These are phyloP conservation scores for Citrus hindsii DNA, from an alignment of 345 rosid genomes.

Conservation along the genomic window DNA sequence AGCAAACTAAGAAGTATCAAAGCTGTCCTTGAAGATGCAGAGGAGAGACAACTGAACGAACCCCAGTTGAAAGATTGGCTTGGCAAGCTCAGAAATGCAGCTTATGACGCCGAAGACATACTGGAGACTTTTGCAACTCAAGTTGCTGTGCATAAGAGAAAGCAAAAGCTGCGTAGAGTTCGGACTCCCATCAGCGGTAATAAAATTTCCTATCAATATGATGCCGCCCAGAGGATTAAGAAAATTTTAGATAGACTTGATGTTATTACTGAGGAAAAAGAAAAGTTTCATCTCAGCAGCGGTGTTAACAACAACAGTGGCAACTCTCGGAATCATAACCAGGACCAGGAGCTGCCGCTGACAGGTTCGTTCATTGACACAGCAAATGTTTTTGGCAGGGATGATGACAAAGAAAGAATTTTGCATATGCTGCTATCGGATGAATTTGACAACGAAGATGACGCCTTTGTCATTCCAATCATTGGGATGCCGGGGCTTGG, in stretches of 20 bases:
- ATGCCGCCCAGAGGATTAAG: slow-evolving; percentile 11
- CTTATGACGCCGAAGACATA: background rate
- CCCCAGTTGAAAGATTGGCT: slow-evolving; percentile 2
- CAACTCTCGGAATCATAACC: too few species aligned
- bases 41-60: background rate
- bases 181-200: background rate
- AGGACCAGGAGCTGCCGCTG: too few species aligned
- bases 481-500: slow-evolving; percentile 17
- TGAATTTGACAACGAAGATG: background rate
- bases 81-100: slow-evolving; percentile 7
- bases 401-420: background rate
- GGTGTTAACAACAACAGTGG: background rate
- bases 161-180: background rate
- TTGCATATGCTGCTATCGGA: background rate
- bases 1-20: background rate
- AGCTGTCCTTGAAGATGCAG: slow-evolving; percentile 4
- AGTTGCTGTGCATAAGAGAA: background rate
- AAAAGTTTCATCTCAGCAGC: background rate
- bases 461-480: slow-evolving; percentile 10
- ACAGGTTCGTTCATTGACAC: background rate
- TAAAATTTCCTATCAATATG: background rate
- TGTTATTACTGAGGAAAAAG: background rate
- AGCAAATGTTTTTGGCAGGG: slow-evolving; percentile 11
- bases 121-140: background rate
- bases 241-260: background rate